Evolutionary conservation across 108 stramenopile genomes (phyloP), one percentile per base, ranked within the genome.

Genomic region (Nitzschia palea): DNA sequence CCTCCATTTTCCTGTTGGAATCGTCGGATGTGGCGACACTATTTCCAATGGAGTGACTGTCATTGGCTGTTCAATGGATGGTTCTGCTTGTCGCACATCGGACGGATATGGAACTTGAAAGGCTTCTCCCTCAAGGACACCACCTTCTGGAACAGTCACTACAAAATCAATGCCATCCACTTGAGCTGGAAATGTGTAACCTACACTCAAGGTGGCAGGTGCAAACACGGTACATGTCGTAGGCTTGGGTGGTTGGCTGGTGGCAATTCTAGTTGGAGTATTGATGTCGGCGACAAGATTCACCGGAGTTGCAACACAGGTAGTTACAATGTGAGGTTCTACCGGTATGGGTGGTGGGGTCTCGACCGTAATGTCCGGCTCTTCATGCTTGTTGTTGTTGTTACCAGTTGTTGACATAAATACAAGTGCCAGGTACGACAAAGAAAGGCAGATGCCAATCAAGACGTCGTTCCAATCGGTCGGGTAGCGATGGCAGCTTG

Each of bases 101-200:
- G 52, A 6, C 1, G 71, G 67, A 55, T 60, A 63, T 9, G 74
- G 68, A 5, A 67, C 74, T 22, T 62, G 65, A 30, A 76, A 76
- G 15, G 44, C 34, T 57, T 76, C 50, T 25, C 75, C 75, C 23
- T 62, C 55, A 2, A 2, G 33, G 48, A 76, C 75, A 23, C 75
- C 75, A 40, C 75, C 75, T 2, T 47, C 62, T n/a, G 75, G 75
- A 23, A 75, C 74, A 6, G 74, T 75, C 27, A 75, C 74, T 0
- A 43, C 18, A 34, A 75, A 75, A 17, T 69, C 34, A 28, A 68
- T 75, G 26, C 67, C 74, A 63, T 75, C 67, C 25, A 75, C 67
- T 45, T 52, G 27, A 15, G 67, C 66, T 48, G 44, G 28, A 44
- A 75, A 75, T 1, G 44, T 30, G 29, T 75, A 75, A 0, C 74